phyloP scores from a whole-genome alignment of 1,139 yeast genomes.

The Kodamaea sp. region DNA sequence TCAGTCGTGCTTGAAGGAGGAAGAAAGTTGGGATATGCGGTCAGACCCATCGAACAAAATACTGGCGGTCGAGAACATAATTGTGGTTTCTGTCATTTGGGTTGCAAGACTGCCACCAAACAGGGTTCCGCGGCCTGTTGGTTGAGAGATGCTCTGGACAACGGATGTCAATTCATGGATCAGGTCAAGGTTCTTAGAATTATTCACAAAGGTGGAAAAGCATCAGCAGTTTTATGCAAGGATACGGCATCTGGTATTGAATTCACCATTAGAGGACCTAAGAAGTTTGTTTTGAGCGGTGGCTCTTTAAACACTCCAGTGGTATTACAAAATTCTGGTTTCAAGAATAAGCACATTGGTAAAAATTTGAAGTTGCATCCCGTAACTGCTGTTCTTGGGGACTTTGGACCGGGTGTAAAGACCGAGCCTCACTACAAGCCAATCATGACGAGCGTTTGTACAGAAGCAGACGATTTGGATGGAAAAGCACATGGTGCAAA shows the following conservation, averaged over 20 bases:
- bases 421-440: conserved; percentile 43
- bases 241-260: conserved; percentile 29
- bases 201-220: conserved; percentile 43
- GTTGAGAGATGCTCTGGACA: conserved; percentile 52
- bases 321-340: conserved; percentile 52
- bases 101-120: conserved; percentile 57
- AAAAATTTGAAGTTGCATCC: conserved; percentile 58
- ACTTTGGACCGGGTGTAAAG: conserved; percentile 36
- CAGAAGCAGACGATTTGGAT: conserved; percentile 52
- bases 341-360: conserved; percentile 57
- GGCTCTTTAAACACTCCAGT: conserved; percentile 58
- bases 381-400: conserved; percentile 43
- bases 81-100: conserved; percentile 55
- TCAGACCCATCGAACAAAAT: conserved; percentile 48
- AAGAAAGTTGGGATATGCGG: conserved; percentile 47
- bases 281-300: conserved; percentile 47
- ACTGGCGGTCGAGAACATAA: conserved; percentile 47
- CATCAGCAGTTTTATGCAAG: conserved; percentile 44
- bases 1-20: conserved; percentile 48
- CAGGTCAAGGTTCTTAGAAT: conserved; percentile 46
- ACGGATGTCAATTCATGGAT: conserved; percentile 52
- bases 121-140: conserved; percentile 56
- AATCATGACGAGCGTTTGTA: conserved; percentile 54
- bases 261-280: conserved; percentile 47
- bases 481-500: conserved; percentile 60